phyloP scores from a whole-genome alignment of 352 stramenopile genomes.

The Phytophthora pisi region DNA sequence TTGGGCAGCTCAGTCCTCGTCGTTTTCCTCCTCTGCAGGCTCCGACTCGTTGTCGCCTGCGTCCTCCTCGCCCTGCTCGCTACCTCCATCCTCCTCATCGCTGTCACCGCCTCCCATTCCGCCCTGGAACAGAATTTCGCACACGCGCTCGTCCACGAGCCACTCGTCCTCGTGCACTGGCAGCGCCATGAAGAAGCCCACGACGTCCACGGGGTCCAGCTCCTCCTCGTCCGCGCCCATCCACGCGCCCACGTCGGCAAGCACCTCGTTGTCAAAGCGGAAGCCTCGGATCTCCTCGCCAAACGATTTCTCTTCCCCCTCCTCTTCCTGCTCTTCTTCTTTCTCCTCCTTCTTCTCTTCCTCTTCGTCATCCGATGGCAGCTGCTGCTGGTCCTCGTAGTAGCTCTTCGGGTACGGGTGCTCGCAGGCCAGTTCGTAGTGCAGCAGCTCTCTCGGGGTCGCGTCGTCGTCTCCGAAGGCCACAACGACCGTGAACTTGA shows the following conservation, averaged over 20 bases:
- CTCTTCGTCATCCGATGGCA: constrained; percentile 38
- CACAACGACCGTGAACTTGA: constrained; percentile 51
- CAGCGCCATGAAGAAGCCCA: constrained; percentile 74
- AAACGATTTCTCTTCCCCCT: constrained; percentile 41
- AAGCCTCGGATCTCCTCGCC: constrained; percentile 65
- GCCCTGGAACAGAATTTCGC: constrained; percentile 70
- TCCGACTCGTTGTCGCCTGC: constrained; percentile 28
- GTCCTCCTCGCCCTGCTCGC: constrained; percentile 24
- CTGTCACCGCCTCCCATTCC: constrained; percentile 38
- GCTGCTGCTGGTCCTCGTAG: constrained; percentile 64
- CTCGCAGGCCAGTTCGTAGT: constrained; percentile 62
- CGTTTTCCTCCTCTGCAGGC: constrained; percentile 28
- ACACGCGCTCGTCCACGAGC: constrained; percentile 78
- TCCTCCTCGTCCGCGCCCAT: constrained; percentile 54
- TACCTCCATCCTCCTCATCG: constrained; percentile 30
- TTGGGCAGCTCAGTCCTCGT: constrained; percentile 19
- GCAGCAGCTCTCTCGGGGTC: constrained; percentile 54
- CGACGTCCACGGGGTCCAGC: constrained; percentile 60
- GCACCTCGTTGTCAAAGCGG: constrained; percentile 59
- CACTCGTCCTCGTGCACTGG: constrained; percentile 80
- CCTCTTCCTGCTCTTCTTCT: constrained; percentile 18
- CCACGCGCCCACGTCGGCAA: constrained; percentile 58
- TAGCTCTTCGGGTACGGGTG: constrained; percentile 71
- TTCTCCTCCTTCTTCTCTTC: constrained; percentile 21
- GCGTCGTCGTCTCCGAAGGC: constrained; percentile 47